Percentiles rank a stretch among this genome's conserved stretches.
These are phyloP conservation scores for Lanmaoa rubissima DNA, from an alignment of 768 basidiomycete species.

Conservation along the genomic window DNA sequence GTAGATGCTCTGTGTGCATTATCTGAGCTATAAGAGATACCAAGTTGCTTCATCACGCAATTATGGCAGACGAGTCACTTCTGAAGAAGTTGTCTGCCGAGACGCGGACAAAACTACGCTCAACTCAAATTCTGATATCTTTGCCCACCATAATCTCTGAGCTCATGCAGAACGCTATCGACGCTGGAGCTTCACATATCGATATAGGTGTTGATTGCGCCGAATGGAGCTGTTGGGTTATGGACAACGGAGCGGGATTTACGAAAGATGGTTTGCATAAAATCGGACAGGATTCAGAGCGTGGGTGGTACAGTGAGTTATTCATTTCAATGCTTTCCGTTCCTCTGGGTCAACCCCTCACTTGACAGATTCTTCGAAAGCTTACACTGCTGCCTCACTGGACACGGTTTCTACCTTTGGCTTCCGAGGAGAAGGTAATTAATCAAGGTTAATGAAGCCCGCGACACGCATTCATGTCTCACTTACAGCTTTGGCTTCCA, in stretches of 20 bases:
- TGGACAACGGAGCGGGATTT: constrained; percentile 84
- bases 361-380: constrained; percentile 68
- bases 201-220: constrained; percentile 71
- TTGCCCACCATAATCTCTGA: constrained; percentile 79
- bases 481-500: constrained; percentile 73
- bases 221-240: constrained; percentile 82
- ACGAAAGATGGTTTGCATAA: constrained; percentile 52
- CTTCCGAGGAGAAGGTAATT: constrained; percentile 88
- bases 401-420: constrained; percentile 70
- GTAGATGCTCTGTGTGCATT: neutral
- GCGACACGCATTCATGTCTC: constrained; percentile 8
- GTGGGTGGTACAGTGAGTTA: constrained; percentile 68
- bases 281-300: constrained; percentile 51
- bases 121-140: constrained; percentile 81
- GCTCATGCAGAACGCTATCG: constrained; percentile 86
- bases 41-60: neutral
- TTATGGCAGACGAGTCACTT: constrained; percentile 21
- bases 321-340: neutral
- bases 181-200: constrained; percentile 69
- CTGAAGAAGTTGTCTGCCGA: constrained; percentile 48
- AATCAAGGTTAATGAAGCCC: neutral
- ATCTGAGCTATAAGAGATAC: constrained; percentile 1
- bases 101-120: constrained; percentile 75
- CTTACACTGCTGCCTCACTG: constrained; percentile 49
- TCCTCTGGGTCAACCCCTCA: neutral